Evolutionary conservation across 768 basidiomycete species (phyloP), one percentile per base, ranked within the genome.

Genomic region (Russula brevipes): DNA sequence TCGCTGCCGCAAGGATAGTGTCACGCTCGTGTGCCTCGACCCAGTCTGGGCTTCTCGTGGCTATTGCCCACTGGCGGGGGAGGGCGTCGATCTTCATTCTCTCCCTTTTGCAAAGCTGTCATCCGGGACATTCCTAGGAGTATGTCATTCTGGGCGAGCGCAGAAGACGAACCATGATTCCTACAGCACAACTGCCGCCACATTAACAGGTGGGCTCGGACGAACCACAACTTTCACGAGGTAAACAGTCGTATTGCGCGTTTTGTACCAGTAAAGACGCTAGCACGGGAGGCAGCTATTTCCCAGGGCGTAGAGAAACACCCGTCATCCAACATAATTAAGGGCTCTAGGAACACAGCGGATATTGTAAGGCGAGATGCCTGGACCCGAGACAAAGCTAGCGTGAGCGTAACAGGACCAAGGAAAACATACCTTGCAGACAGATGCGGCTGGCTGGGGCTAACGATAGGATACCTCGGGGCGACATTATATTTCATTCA

Each of bases 401-500:
- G 42, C 11, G 8, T 11, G 52, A 17, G 14, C 42, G 12, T 6
- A 9, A 12, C 24, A 41, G 19, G 19, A 57, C 19, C 16, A 57
- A 52, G 8, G 10, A 35, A 41, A 14, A 24, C 33, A 44, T 24
- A 16, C 42, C 33, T 24, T 41, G 14, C n/a, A 42, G 9, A 44
- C 5, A 14, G 41, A 42, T 10, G 14, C 42, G 35, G 31, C 16
- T 16, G 8, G 38, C 30, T n/a, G 10, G 24, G 0, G 41, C 19
- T 5, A 14, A 47, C 19, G 17, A 31, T 19, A 11, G 14, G 42
- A 52, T 36, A 45, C n/a, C 9, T 38, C 9, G 36, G n/a, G n/a
- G 41, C 11, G 50, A 44, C 16, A 31, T 19, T 11, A 16, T 7
- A 17, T 41, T 7, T n/a, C 17, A 16, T 31, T 73, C 66, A 91